Evolutionary conservation across 176 grass and related monocot species (phyloP).

Genomic region (Cenchrus americanus): DNA sequence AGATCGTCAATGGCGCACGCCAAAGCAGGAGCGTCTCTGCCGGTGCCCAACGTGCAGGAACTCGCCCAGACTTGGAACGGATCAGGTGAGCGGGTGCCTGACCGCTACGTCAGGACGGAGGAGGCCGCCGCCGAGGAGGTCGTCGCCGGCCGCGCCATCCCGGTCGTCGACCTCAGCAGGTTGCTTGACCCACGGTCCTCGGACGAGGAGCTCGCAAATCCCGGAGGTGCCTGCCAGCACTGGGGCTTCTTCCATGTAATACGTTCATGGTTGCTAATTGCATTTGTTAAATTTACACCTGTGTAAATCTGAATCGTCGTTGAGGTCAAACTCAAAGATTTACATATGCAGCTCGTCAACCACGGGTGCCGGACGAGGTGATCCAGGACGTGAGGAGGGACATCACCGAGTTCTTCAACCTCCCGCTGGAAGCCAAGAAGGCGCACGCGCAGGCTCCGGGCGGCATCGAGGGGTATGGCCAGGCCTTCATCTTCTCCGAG

Average conservation of each 20-base stretch:
- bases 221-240: constrained; percentile 45
- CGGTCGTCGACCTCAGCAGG: constrained; percentile 47
- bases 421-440: constrained; percentile 41
- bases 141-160: constrained; percentile 26
- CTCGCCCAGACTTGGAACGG: constrained; percentile 32
- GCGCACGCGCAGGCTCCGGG: not conserved
- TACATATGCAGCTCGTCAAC: constrained; percentile 38
- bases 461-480: constrained; percentile 46
- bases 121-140: constrained; percentile 8
- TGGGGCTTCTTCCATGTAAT: constrained; percentile 72
- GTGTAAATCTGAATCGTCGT: no score
- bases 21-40: constrained; percentile 25
- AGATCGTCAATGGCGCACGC: constrained; percentile 19
- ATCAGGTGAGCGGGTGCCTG: constrained; percentile 30
- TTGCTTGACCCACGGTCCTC: constrained; percentile 39
- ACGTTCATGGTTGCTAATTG: not conserved
- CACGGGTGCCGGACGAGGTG: constrained; percentile 40
- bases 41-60: constrained; percentile 53
- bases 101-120: constrained; percentile 45
- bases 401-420: constrained; percentile 41
- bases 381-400: constrained; percentile 37
- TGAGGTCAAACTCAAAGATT: not conserved
- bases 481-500: constrained; percentile 39
- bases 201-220: constrained; percentile 23
- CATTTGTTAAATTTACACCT: not conserved